Conservation (phyloP, 768 basidiomycete species). For the Solioccasus polychromus region DNA sequence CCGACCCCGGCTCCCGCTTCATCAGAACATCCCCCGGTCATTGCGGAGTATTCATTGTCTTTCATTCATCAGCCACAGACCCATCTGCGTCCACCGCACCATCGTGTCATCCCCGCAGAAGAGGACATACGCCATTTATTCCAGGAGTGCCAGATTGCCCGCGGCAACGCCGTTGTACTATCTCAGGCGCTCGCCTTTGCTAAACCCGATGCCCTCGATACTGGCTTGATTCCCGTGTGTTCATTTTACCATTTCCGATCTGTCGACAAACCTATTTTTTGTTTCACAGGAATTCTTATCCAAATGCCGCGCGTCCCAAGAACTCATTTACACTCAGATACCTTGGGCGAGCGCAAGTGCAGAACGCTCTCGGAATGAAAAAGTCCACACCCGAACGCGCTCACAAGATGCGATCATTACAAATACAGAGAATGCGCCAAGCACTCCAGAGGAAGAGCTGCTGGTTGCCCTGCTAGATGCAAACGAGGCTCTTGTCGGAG, state of each 20-base stretch:
- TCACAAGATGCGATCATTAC: constrained; percentile 17
- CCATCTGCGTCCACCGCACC: constrained; percentile 23
- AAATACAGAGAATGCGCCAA: constrained; percentile 32
- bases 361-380: constrained; percentile 55
- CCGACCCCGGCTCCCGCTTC: constrained; percentile 20
- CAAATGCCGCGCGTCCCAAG: constrained; percentile 80
- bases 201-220: constrained; percentile 63
- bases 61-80: constrained; percentile 4
- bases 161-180: constrained; percentile 75
- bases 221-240: constrained; percentile 66
- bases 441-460: constrained; percentile 72
- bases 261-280: neutral
- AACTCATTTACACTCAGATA: constrained; percentile 83
- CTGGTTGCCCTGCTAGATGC: constrained; percentile 71
- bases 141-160: constrained; percentile 82
- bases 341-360: constrained; percentile 88
- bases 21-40: constrained; percentile 26
- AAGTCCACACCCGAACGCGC: constrained; percentile 17
- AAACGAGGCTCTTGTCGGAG: constrained; percentile 67
- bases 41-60: constrained; percentile 1
- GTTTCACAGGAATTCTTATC: constrained; percentile 82
- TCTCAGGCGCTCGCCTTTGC: constrained; percentile 68
- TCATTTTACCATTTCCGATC: neutral
- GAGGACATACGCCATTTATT: constrained; percentile 83
- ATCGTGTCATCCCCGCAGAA: constrained; percentile 62